Evolutionary conservation across 805 yeast genomes (phyloP).

Genomic region (Cyberlindnera amylophila): DNA sequence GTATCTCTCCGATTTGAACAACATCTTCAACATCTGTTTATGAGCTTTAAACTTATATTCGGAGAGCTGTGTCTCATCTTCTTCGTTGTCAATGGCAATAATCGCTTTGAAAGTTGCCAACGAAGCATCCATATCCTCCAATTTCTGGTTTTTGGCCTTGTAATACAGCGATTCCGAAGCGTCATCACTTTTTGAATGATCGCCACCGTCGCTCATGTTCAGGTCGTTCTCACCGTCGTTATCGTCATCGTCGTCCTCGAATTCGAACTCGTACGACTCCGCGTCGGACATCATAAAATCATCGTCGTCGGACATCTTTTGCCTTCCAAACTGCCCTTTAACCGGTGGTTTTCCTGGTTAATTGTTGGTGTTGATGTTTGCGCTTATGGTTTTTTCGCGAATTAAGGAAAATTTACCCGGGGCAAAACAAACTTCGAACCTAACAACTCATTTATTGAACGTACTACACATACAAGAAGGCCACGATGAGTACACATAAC

Average conservation of each 20-base stretch:
- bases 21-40: slow-evolving; percentile 24
- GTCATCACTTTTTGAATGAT: slow-evolving; percentile 20
- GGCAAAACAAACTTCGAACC: too few relatives aligned
- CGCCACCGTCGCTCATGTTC: slow-evolving; percentile 12
- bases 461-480: too few relatives aligned
- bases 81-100: slow-evolving; percentile 32
- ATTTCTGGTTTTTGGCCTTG: slow-evolving; percentile 24
- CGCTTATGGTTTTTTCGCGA: too few relatives aligned
- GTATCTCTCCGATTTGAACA: slow-evolving; percentile 19
- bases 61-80: slow-evolving; percentile 30
- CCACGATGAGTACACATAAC: slow-evolving; percentile 22
- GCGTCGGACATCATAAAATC: slow-evolving; percentile 30
- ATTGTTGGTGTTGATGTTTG: too few relatives aligned
- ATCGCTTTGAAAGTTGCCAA: slow-evolving; percentile 15
- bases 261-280: slow-evolving; percentile 29
- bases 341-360: too few relatives aligned
- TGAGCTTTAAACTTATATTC: slow-evolving; percentile 25
- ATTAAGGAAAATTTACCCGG: too few relatives aligned
- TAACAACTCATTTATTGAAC: too few relatives aligned
- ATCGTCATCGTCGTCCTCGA: slow-evolving; percentile 24
- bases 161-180: slow-evolving; percentile 30
- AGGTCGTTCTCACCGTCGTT: slow-evolving; percentile 27
- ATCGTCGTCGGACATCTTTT: slow-evolving; percentile 27
- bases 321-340: too few relatives aligned
- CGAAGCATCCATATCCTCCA: slow-evolving; percentile 24